phyloP scores from a whole-genome alignment of 1,284 basidiomycete species.

The Ustilago cynodontis region DNA sequence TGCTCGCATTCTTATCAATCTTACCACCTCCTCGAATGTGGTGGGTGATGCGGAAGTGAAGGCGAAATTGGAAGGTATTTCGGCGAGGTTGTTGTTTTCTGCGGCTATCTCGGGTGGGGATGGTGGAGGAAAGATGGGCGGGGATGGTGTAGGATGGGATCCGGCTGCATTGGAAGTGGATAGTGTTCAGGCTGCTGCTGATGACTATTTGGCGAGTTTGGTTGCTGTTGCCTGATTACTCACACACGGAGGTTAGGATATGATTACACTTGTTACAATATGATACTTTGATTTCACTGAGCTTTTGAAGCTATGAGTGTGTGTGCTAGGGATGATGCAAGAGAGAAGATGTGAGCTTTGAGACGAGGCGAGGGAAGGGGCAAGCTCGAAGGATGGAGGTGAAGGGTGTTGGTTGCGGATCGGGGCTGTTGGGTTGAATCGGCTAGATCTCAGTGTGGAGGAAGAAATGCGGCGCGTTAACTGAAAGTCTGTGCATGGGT shows the following conservation, averaged over 20 bases:
- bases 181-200: slow-evolving; percentile 41
- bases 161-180: slow-evolving; percentile 43
- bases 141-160: slow-evolving; percentile 24
- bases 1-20: slow-evolving; percentile 34
- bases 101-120: slow-evolving; percentile 17
- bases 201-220: slow-evolving; percentile 43
- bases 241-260: not conserved
- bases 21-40: slow-evolving; percentile 7
- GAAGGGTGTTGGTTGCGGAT: not conserved
- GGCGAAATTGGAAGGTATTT: slow-evolving; percentile 20
- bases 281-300: slow-evolving; percentile 1
- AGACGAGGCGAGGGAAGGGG: not conserved
- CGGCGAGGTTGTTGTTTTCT: slow-evolving; percentile 12
- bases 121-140: slow-evolving; percentile 1
- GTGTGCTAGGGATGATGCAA: no score
- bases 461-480: not conserved
- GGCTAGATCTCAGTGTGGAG: slow-evolving; percentile 2
- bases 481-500: not conserved
- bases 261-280: slow-evolving; percentile 1
- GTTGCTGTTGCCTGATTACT: slow-evolving; percentile 21
- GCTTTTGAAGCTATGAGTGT: not conserved
- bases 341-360: not conserved
- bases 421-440: not conserved
- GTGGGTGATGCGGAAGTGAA: not conserved
- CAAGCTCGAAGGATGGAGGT: no score